Percentiles rank a stretch among this genome's conserved stretches.
phyloP scores from a whole-genome alignment of 352 stramenopile species.

The Pythium sp. region DNA sequence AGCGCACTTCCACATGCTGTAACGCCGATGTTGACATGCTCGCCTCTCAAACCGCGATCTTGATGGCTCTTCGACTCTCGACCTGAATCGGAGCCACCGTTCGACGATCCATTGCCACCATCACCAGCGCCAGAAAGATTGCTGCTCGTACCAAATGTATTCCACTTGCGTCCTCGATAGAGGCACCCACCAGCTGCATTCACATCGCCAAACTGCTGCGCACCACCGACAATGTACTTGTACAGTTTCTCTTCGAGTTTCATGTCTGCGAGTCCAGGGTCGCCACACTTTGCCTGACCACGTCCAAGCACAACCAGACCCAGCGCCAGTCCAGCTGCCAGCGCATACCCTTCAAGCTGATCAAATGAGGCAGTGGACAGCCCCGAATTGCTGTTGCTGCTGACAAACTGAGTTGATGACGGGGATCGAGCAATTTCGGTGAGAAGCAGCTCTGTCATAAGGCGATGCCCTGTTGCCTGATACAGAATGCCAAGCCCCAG shows the following conservation, averaged over 20 bases:
- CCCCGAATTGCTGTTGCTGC: conserved; percentile 34
- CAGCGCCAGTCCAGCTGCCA: conserved; percentile 91
- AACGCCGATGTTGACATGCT: conserved; percentile 95
- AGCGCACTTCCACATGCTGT: conserved; percentile 92
- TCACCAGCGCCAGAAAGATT: conserved; percentile 14
- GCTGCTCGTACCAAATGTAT: conserved; percentile 32
- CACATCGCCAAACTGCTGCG: conserved; percentile 42
- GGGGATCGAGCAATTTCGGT: conserved; percentile 93
- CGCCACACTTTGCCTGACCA: conserved; percentile 56
- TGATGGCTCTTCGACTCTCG: conserved; percentile 41
- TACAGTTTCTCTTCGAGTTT: conserved; percentile 96
- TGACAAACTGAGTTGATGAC: conserved; percentile 67
- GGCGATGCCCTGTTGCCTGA: conserved; percentile 91
- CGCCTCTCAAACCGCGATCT: conserved; percentile 39
- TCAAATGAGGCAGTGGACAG: conserved; percentile 61
- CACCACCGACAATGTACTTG: conserved; percentile 91
- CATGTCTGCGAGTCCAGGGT: conserved; percentile 93
- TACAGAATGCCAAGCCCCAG: conserved; percentile 96
- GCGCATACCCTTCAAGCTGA: conserved; percentile 94
- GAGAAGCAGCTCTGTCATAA: conserved; percentile 98
- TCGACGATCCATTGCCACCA: conserved; percentile 1
- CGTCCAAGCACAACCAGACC: conserved; percentile 94
- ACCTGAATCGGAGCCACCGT: conserved; percentile 51
- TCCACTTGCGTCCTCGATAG: conserved; percentile 70
- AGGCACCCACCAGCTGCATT: conserved; percentile 55